A percentile compares a stretch with the other conserved stretches of the same genome.
Conservation (phyloP, 768 basidiomycete species). For the Termitomyces titanicus region DNA sequence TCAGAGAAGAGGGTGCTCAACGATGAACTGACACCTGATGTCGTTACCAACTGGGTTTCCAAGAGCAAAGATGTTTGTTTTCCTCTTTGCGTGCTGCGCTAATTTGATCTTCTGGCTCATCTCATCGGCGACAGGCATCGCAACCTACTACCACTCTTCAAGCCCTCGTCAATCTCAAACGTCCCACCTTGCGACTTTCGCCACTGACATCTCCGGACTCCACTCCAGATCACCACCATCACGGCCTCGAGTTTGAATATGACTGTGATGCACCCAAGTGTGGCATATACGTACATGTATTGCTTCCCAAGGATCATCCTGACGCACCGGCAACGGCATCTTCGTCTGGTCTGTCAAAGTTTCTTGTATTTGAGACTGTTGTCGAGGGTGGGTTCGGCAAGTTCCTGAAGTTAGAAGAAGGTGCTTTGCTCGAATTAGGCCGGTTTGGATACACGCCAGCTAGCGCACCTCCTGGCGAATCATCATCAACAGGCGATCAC, state of each 20-base stretch:
- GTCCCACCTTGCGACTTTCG: constrained; percentile 79
- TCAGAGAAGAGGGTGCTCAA: constrained; percentile 59
- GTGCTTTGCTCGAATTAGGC: constrained; percentile 76
- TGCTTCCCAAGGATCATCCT: constrained; percentile 63
- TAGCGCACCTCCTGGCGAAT: constrained; percentile 17
- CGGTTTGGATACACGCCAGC: constrained; percentile 52
- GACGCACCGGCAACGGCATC: constrained; percentile 40
- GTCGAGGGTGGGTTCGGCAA: constrained; percentile 84
- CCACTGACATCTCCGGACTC: constrained; percentile 53
- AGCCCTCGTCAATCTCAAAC: constrained; percentile 91
- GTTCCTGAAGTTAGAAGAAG: constrained; percentile 69
- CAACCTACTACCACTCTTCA: constrained; percentile 92
- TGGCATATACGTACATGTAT: constrained; percentile 72
- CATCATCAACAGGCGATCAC: constrained; percentile 8
- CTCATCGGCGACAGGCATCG: constrained; percentile 43
- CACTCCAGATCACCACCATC: constrained; percentile 48
- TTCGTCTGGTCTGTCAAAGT: constrained; percentile 34
- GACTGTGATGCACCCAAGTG: constrained; percentile 89
- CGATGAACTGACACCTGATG: constrained; percentile 77
- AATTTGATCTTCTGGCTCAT: neutral
- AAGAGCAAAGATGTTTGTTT: constrained; percentile 79
- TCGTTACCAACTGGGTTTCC: constrained; percentile 80
- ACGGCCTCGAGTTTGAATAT: constrained; percentile 87
- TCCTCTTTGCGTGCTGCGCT: neutral
- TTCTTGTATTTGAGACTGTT: constrained; percentile 59